A percentile compares a stretch with the other conserved stretches of the same genome.
These are phyloP conservation scores for Malus sieversii DNA, from an alignment of 306 rosid genomes.

Conservation along the genomic window DNA sequence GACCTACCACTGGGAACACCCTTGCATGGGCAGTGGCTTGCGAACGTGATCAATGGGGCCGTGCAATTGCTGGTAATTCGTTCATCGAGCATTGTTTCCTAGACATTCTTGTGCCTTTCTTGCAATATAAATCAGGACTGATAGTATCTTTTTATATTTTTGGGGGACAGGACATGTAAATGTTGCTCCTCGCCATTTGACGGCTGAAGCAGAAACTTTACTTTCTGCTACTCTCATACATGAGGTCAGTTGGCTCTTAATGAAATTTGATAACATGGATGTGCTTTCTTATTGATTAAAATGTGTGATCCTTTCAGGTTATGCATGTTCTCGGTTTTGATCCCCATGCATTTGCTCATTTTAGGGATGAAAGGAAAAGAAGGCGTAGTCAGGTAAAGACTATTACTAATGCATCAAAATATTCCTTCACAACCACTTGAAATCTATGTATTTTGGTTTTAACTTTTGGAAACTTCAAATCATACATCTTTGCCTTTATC, in stretches of 20 bases:
- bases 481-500: neutral
- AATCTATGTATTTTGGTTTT: neutral
- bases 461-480: neutral
- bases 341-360: conserved; percentile 97
- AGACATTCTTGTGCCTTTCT: conserved; percentile 1
- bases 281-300: conserved; percentile 13
- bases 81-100: conserved; percentile 11
- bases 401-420: conserved; percentile 10
- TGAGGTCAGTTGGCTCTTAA: conserved; percentile 51
- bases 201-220: conserved; percentile 92
- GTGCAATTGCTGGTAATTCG: conserved; percentile 85
- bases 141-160: neutral
- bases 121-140: conserved; percentile 15
- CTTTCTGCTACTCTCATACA: conserved; percentile 94
- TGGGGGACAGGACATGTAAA: conserved; percentile 73
- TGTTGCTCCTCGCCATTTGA: conserved; percentile 98
- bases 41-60: conserved; percentile 99
- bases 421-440: neutral
- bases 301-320: conserved; percentile 50
- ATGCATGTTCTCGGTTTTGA: conserved; percentile 99
- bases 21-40: conserved; percentile 99
- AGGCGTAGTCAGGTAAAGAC: conserved; percentile 67
- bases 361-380: conserved; percentile 95
- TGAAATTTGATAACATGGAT: conserved; percentile 8
- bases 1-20: conserved; percentile 94